These are phyloP conservation scores for Massarina eburnea DNA, from an alignment of 2,329 filamentous ascomycete genomes.

Conservation along the genomic window DNA sequence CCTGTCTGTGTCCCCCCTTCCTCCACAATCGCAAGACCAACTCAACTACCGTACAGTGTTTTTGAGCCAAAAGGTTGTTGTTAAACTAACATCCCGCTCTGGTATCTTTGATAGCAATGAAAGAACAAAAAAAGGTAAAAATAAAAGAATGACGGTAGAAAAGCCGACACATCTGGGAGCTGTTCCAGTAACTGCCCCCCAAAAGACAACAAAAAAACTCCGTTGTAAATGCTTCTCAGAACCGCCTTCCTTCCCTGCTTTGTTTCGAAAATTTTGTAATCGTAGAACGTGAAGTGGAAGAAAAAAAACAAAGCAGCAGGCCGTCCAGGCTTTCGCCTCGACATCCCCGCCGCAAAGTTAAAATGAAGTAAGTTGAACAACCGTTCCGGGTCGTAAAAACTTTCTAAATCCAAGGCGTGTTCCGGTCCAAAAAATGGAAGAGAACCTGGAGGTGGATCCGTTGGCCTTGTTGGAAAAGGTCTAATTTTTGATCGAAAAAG, in stretches of 20 bases:
- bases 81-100: constrained; percentile 24
- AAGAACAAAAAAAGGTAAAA: constrained; percentile 24
- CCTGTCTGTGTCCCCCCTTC: too few relatives aligned
- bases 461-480: constrained; percentile 3
- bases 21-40: too few relatives aligned
- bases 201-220: constrained; percentile 6
- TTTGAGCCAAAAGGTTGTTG: constrained; percentile 25
- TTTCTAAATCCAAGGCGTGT: constrained; percentile 23
- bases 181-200: background rate
- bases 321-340: constrained; percentile 35
- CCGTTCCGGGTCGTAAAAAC: constrained; percentile 14
- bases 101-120: constrained; percentile 39
- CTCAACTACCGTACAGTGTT: constrained; percentile 33
- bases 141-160: constrained; percentile 26
- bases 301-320: constrained; percentile 17
- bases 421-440: constrained; percentile 2
- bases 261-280: constrained; percentile 12
- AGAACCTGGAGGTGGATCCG: constrained; percentile 4
- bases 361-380: constrained; percentile 28
- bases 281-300: constrained; percentile 12
- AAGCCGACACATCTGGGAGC: constrained; percentile 13
- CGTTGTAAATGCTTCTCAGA: constrained; percentile 18
- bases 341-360: constrained; percentile 30
- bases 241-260: too few relatives aligned
- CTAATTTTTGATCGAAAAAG: constrained; percentile 32